Evolutionary conservation across 495 filamentous ascomycete genomes (phyloP).

Genomic region (Coniosporium apollinis): DNA sequence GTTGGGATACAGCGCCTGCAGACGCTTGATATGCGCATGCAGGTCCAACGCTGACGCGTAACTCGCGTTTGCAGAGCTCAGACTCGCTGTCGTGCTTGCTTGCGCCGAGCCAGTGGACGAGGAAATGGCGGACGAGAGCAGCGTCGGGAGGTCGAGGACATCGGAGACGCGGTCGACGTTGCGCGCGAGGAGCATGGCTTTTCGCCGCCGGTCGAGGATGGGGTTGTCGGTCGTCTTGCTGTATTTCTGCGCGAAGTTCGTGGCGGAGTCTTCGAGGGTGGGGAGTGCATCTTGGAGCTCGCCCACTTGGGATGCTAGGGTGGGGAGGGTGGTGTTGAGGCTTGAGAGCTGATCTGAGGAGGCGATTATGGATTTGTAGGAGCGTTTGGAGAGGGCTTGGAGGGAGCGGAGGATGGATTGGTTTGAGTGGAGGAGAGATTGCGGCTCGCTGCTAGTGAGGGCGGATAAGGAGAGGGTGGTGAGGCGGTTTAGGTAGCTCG

Average conservation of each 20-base stretch:
- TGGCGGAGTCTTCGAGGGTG: slow-evolving; percentile 58
- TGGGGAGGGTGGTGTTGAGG: slow-evolving; percentile 47
- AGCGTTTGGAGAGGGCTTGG: slow-evolving; percentile 77
- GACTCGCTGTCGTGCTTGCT: slow-evolving; percentile 18
- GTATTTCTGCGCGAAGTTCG: slow-evolving; percentile 70
- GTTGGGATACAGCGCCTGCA: slow-evolving; percentile 66
- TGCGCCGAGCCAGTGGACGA: slow-evolving; percentile 33
- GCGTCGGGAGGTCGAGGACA: slow-evolving; percentile 75
- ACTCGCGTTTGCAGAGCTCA: slow-evolving; percentile 42
- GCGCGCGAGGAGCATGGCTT: slow-evolving; percentile 66
- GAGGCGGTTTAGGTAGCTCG: slow-evolving; percentile 58
- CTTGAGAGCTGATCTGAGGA: slow-evolving; percentile 63
- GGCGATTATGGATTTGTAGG: slow-evolving; percentile 71
- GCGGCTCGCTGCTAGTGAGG: slow-evolving; percentile 56
- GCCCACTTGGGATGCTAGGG: slow-evolving; percentile 44
- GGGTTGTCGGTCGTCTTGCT: slow-evolving; percentile 56
- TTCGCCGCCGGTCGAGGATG: slow-evolving; percentile 56
- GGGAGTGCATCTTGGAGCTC: slow-evolving; percentile 58
- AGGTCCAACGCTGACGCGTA: slow-evolving; percentile 86
- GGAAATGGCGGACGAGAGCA: slow-evolving; percentile 62
- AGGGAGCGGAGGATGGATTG: slow-evolving; percentile 75
- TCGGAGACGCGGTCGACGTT: slow-evolving; percentile 85
- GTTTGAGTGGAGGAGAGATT: slow-evolving; percentile 60
- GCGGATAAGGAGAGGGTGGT: slow-evolving; percentile 63
- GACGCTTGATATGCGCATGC: slow-evolving; percentile 79